phyloP scores from a whole-genome alignment of 768 basidiomycete species.

The Cyathus striatus region DNA sequence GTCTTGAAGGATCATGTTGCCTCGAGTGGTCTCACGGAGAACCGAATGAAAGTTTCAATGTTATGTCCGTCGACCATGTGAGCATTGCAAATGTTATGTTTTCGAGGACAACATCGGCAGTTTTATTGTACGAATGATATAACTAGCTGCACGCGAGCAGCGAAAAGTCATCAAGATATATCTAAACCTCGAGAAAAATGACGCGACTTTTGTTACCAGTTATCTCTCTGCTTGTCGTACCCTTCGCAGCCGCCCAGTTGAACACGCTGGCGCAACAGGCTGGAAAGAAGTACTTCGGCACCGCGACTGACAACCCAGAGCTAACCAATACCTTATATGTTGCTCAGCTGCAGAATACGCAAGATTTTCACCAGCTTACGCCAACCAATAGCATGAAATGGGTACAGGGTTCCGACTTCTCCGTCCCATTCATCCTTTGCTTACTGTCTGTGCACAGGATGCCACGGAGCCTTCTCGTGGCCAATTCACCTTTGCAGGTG shows the following conservation, averaged over 20 bases:
- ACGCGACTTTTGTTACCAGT: too few relatives aligned
- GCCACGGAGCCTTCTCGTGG: constrained; percentile 48
- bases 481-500: constrained; percentile 41
- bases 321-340: constrained; percentile 35
- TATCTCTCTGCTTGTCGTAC: constrained; percentile 5
- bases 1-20: too few relatives aligned
- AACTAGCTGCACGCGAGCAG: too few relatives aligned
- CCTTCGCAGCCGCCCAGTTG: constrained; percentile 36
- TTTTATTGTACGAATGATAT: too few relatives aligned
- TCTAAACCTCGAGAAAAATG: too few relatives aligned
- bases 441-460: constrained; percentile 27
- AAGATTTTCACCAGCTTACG: constrained; percentile 39
- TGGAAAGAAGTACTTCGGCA: constrained; percentile 45
- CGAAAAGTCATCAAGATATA: too few relatives aligned
- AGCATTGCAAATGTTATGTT: too few relatives aligned
- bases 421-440: not conserved
- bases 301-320: constrained; percentile 43
- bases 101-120: too few relatives aligned
- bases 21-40: too few relatives aligned
- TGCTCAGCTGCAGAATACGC: constrained; percentile 28
- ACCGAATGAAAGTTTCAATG: too few relatives aligned
- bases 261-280: constrained; percentile 39
- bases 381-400: constrained; percentile 53
- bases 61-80: too few relatives aligned
- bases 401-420: constrained; percentile 19